Conservation (phyloP, 176 grass and related monocot genomes). For the Oryza brachyantha region DNA sequence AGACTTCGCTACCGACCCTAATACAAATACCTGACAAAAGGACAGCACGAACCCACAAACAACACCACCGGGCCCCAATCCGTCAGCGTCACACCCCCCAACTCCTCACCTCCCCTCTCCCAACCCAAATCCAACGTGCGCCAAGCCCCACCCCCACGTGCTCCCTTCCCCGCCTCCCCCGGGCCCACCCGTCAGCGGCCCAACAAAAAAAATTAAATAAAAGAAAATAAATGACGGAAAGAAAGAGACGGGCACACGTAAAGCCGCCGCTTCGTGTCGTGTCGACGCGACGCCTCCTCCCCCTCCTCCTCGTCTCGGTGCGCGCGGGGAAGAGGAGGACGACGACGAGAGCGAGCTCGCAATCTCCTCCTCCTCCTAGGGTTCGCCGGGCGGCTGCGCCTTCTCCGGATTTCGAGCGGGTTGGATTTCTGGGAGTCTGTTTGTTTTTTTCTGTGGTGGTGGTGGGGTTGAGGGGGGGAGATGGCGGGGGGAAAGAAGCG, state of each 20-base stretch:
- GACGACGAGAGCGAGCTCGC: too few species aligned
- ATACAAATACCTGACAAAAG: too few species aligned
- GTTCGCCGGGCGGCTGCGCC: not conserved
- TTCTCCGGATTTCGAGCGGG: too few species aligned
- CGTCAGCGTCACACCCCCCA: not conserved
- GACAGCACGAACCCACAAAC: too few species aligned
- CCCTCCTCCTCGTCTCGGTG: not conserved
- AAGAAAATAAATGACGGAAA: too few species aligned
- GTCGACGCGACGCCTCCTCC: slow-evolving; percentile 28
- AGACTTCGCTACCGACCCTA: too few species aligned
- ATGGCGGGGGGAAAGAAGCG: slow-evolving; percentile 59
- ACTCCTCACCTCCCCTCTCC: too few species aligned
- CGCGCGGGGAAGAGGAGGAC: too few species aligned
- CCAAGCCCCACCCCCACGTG: slow-evolving; percentile 19
- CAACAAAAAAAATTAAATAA: too few species aligned
- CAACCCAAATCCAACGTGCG: slow-evolving; percentile 20
- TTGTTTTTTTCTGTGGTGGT: too few species aligned
- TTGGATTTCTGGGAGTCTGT: not conserved
- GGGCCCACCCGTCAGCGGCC: not conserved
- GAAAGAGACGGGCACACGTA: slow-evolving; percentile 21
- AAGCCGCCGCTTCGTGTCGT: slow-evolving; percentile 56
- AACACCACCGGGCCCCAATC: not conserved
- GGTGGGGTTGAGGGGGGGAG: too few species aligned
- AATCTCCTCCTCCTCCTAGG: not conserved
- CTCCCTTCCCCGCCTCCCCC: not conserved